These are phyloP conservation scores for Tolypocladium endophyticum DNA, from an alignment of 2,329 filamentous ascomycete species.

Conservation along the genomic window DNA sequence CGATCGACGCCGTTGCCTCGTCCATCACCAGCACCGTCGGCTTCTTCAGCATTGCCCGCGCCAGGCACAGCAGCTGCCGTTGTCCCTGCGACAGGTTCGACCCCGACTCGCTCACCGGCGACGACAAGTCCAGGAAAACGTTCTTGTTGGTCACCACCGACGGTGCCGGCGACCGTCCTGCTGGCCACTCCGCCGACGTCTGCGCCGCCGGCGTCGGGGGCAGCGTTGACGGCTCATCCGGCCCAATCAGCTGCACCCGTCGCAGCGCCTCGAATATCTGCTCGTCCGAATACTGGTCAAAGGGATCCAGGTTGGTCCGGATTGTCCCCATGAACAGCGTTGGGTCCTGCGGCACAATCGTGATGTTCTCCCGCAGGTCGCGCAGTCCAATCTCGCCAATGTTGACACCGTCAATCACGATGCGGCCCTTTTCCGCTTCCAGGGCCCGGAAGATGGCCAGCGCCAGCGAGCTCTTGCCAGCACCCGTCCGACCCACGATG, in stretches of 20 bases:
- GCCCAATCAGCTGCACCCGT: slow-evolving; percentile 76
- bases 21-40: slow-evolving; percentile 98
- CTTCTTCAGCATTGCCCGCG: slow-evolving; percentile 80
- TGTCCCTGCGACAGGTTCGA: slow-evolving; percentile 94
- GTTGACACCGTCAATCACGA: slow-evolving; percentile 84
- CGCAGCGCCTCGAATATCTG: slow-evolving; percentile 80
- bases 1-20: slow-evolving; percentile 93
- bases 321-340: slow-evolving; percentile 91
- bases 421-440: slow-evolving; percentile 82
- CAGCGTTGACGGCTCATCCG: slow-evolving; percentile 33
- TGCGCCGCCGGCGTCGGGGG: slow-evolving; percentile 14
- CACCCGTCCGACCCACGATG: slow-evolving; percentile 89
- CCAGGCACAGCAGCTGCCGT: slow-evolving; percentile 86
- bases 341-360: slow-evolving; percentile 95
- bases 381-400: slow-evolving; percentile 85
- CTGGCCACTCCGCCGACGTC: slow-evolving; percentile 5
- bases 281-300: slow-evolving; percentile 78
- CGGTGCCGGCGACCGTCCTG: slow-evolving; percentile 10
- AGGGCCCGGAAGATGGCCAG: slow-evolving; percentile 87
- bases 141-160: slow-evolving; percentile 73
- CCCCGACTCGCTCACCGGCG: slow-evolving; percentile 78
- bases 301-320: slow-evolving; percentile 86
- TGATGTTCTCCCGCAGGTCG: slow-evolving; percentile 85
- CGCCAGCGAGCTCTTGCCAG: slow-evolving; percentile 91
- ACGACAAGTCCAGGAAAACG: slow-evolving; percentile 78